phyloP scores from a whole-genome alignment of 164 flowering plant genomes.

The Warburgia ugandensis region DNA sequence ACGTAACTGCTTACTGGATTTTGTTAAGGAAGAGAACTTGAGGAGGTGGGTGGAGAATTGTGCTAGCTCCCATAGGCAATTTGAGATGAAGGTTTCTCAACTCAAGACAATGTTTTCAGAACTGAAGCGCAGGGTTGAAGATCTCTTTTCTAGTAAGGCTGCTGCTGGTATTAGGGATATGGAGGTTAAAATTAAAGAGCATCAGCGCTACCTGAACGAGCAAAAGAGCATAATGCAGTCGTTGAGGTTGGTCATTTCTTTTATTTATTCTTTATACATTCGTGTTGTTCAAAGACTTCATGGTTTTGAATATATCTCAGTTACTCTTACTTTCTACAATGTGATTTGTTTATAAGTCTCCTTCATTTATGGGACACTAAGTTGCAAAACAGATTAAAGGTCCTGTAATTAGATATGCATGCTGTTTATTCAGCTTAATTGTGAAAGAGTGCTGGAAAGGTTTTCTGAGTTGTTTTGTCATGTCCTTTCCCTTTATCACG shows the following conservation, averaged over 20 bases:
- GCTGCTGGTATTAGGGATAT: slow-evolving; percentile 44
- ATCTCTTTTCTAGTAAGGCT: slow-evolving; percentile 51
- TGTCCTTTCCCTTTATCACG: too few relatives aligned
- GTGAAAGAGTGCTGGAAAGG: too few relatives aligned
- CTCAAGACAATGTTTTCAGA: slow-evolving; percentile 70
- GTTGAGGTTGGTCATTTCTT: slow-evolving; percentile 53
- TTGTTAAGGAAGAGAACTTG: slow-evolving; percentile 82
- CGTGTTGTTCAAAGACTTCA: too few relatives aligned
- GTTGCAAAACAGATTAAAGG: too few relatives aligned
- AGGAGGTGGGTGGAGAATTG: slow-evolving; percentile 61
- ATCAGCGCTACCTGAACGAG: slow-evolving; percentile 55
- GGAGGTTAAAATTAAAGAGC: slow-evolving; percentile 63
- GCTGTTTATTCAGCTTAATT: too few relatives aligned
- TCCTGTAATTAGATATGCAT: too few relatives aligned
- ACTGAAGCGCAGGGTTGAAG: slow-evolving; percentile 71
- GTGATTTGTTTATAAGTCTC: too few relatives aligned
- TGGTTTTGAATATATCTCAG: too few relatives aligned
- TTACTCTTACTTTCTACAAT: too few relatives aligned
- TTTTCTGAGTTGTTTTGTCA: too few relatives aligned
- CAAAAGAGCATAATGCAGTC: slow-evolving; percentile 93
- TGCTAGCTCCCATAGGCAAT: slow-evolving; percentile 67
- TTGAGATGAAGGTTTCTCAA: slow-evolving; percentile 73
- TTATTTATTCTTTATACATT: not conserved
- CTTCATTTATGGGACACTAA: too few relatives aligned
- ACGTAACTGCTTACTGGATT: slow-evolving; percentile 71